Evolutionary conservation across 1,284 basidiomycete genomes (phyloP), one percentile per base, ranked within the genome.

Genomic region (Dichomitus squalens): DNA sequence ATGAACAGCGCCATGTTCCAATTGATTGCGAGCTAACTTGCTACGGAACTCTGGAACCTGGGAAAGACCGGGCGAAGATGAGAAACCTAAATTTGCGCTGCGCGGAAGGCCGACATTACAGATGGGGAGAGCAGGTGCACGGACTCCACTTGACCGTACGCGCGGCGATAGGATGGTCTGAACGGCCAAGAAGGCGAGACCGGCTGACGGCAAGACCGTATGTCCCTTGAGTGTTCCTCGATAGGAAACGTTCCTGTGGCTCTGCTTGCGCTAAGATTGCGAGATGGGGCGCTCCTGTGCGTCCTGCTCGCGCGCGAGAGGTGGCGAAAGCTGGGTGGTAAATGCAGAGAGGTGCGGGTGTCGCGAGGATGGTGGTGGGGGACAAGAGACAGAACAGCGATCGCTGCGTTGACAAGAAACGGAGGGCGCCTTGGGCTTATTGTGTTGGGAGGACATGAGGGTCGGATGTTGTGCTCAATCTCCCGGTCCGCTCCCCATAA

Each of bases 391-490:
- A 23, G 52, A 49, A 23, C 21, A 36, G 12, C 20, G 50, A 25
- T 43, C 33, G 50, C 16, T 18, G 53, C 21, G 31, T 36, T 52
- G 57, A 59, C 55, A 44, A 57, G 61, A 51, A 31, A 12, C 47
- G 43, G 43, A 44, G 53, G 58, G 56, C 58, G 61, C 49, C 54
- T 52, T 44, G 48, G 56, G 56, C 59, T 63, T 63, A 63, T 63
- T 63, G 61, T 63, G 56, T 63, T 58, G 36, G 34, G 34, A 43
- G 36, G 50, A 52, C 55, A 59, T 61, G 59, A 55, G 54, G 56
- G 44, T 31, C 9, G 4, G 11, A 3, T 12, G 7, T 9, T 16
- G 7, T 4, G 23, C 3, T 33, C 21, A n/a, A 36, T 20, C 33
- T 23, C 38, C 7, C 23, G 3, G 16, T 27, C 44, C 4, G 27